Base-by-base conservation (phyloP, 768 basidiomycete genomes). In the Artomyces pyxidatus region DNA sequence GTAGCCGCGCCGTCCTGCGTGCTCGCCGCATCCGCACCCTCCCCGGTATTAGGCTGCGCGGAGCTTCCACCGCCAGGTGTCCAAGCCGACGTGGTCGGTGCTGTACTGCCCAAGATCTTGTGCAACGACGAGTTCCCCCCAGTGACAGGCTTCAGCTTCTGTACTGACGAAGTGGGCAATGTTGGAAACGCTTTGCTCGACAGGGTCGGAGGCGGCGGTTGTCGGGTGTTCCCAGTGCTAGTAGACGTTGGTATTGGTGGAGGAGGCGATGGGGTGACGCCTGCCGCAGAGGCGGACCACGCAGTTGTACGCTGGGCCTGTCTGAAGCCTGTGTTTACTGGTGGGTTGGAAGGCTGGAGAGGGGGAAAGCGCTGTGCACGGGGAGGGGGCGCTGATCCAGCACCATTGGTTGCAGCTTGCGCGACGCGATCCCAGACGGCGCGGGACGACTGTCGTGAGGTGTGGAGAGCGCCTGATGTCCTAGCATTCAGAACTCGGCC, bases 391-490 rank as follows among this genome's bases (percentile, higher is more conserved):
- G 59, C 52, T 28, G 59, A 57, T 1, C 56, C 37, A 25, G 69
- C 64, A 39, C 71, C 67, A 2, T 69, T 63, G 14, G 72, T 66
- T 0, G 91, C 93, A 0, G 89, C 92, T 52, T 77, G 78, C 6
- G 89, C 92, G 22, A 95, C 91, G 14, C 92, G 81, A 54, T 92
- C 89, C 82, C 78, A 90, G 0, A 95, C 76, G 52, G 83, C 77
- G 44, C 83, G 72, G 2, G 84, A 80, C 2, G 79, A 71, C 51
- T 73, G 71, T 25, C 73, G 69, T 10, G 78, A 74, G 2, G 79
- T 74, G 8, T 78, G 74, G 0, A 78, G 68, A 1, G 77, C 71
- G 0, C 87, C 86, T 1, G 78, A 76, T 50, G 88, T 77, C 62
- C 93, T 92, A 29, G 84, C 88, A 57, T 86, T 88, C 48, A 96